A percentile compares a stretch with the other conserved stretches of the same genome.
Evolutionary conservation across 2,329 filamentous ascomycete species (phyloP).

Genomic region (Bipolaris bicolor): DNA sequence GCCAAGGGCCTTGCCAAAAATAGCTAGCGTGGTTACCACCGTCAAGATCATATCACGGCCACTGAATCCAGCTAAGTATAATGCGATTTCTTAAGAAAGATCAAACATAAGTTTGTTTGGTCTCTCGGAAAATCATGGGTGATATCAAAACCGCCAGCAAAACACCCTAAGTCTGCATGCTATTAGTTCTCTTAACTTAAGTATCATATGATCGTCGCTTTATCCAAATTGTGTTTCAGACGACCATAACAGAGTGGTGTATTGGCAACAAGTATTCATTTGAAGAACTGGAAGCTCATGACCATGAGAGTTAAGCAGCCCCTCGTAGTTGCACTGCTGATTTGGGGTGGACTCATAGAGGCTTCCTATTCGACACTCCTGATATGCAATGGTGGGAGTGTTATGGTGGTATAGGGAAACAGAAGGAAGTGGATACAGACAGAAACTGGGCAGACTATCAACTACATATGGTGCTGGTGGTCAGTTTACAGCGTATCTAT

Average conservation of each 20-base stretch:
- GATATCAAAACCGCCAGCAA: neutral
- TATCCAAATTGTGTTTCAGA: neutral
- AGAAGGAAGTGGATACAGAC: neutral
- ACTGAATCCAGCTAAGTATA: neutral
- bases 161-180: neutral
- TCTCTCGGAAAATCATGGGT: no score
- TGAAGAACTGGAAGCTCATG: slow-evolving; percentile 10
- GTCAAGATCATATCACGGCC: neutral
- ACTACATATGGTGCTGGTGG: neutral
- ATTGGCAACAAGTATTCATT: neutral
- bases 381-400: slow-evolving; percentile 19
- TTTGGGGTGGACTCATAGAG: slow-evolving; percentile 16
- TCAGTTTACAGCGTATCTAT: neutral
- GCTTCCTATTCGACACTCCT: slow-evolving; percentile 13
- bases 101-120: neutral
- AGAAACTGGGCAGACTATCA: neutral
- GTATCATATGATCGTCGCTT: neutral
- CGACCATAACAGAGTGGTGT: neutral
- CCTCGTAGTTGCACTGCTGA: slow-evolving; percentile 18
- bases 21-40: neutral
- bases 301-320: slow-evolving; percentile 13
- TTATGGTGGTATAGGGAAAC: slow-evolving; percentile 14
- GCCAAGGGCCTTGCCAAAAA: slow-evolving; percentile 6
- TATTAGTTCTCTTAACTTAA: neutral
- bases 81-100: neutral